These are phyloP conservation scores for Cadophora sp. DNA, from an alignment of 2,329 filamentous ascomycete genomes.

Conservation along the genomic window DNA sequence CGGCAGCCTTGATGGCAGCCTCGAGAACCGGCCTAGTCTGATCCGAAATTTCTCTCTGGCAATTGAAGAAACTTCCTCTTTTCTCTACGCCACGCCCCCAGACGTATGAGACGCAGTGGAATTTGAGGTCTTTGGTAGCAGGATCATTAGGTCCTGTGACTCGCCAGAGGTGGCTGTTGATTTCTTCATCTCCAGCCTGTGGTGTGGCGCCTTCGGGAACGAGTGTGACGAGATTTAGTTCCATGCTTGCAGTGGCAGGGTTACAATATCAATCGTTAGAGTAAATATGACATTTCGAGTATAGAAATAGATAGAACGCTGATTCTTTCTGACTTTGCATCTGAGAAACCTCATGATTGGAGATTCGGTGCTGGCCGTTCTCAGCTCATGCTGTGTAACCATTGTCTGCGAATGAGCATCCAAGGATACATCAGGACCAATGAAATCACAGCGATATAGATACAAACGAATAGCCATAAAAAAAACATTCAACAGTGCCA, in stretches of 20 bases:
- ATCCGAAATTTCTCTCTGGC: conserved; percentile 30
- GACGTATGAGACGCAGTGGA: conserved; percentile 34
- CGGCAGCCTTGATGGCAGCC: conserved; percentile 30
- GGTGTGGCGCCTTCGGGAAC: conserved; percentile 10
- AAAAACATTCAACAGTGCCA: background rate
- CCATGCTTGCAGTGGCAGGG: background rate
- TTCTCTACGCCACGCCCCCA: conserved; percentile 29
- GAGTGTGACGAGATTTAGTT: conserved; percentile 21
- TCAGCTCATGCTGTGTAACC: conserved; percentile 18
- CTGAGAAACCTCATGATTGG: no score
- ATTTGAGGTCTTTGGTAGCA: conserved; percentile 20
- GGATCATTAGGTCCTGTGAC: conserved; percentile 25
- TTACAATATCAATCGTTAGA: background rate
- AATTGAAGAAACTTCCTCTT: conserved; percentile 31
- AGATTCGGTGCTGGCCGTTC: conserved; percentile 2
- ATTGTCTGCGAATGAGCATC: background rate
- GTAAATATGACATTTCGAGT: background rate
- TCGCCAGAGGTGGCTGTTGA: conserved; percentile 30
- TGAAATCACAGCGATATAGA: background rate
- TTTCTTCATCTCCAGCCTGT: conserved; percentile 31
- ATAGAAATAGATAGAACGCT: no score
- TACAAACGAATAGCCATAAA: background rate
- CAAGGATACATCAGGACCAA: no score
- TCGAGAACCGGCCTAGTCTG: conserved; percentile 29
- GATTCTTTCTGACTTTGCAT: no score